Conservation (phyloP, 768 basidiomycete species). For the Butyriboletus loyo region DNA sequence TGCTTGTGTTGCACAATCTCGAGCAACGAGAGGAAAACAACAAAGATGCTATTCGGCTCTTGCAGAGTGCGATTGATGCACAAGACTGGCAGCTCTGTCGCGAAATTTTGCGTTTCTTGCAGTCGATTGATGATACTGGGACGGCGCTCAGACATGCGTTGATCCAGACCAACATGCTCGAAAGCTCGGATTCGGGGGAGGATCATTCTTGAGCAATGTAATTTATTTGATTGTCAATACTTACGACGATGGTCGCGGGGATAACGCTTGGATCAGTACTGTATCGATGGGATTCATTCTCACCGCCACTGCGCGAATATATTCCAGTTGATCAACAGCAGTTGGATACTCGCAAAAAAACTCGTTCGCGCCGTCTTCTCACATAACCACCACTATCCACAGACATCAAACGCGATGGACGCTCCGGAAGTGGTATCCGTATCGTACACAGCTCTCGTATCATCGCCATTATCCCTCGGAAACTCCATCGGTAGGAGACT, state of each 20-base stretch:
- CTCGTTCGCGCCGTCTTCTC: conserved; percentile 5
- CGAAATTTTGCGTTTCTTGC: conserved; percentile 88
- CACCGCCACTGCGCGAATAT: too few species aligned
- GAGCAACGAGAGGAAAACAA: conserved; percentile 81
- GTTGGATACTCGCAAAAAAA: conserved; percentile 4
- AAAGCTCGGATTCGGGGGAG: conserved; percentile 1
- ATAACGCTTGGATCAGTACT: not conserved
- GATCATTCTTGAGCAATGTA: not conserved
- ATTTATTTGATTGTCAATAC: not conserved
- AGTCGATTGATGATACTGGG: conserved; percentile 88
- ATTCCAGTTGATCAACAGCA: not conserved
- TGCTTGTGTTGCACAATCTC: conserved; percentile 90
- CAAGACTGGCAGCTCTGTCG: conserved; percentile 90
- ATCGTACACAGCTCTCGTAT: conserved; percentile 57
- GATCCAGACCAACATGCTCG: conserved; percentile 43
- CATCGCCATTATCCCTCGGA: conserved; percentile 50
- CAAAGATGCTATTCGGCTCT: conserved; percentile 75
- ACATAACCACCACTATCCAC: conserved; percentile 6
- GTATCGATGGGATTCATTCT: not conserved
- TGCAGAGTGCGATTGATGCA: conserved; percentile 69
- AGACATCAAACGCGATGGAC: conserved; percentile 15
- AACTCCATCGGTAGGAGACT: conserved; percentile 56
- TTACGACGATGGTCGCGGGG: not conserved
- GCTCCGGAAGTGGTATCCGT: conserved; percentile 43
- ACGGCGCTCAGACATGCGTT: conserved; percentile 62